These are phyloP conservation scores for Verticillium zaregamsianum DNA, from an alignment of 2,329 filamentous ascomycete species.

Conservation along the genomic window DNA sequence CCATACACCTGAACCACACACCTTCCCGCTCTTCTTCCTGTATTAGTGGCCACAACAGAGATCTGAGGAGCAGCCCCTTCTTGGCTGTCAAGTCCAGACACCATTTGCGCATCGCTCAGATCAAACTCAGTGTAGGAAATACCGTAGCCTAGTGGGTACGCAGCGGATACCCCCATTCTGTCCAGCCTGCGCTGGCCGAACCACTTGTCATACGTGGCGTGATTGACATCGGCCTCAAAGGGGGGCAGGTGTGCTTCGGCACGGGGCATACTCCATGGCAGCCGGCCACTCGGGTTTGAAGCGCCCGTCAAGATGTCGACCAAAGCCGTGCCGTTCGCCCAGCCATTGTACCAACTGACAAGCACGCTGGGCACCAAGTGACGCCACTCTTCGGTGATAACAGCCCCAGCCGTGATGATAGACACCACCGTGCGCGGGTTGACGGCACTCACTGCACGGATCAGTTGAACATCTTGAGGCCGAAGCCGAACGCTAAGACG, in stretches of 20 bases:
- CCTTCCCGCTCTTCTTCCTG: too few species aligned
- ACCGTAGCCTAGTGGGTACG: conserved; percentile 16
- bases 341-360: conserved; percentile 14
- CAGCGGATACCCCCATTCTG: conserved; percentile 6
- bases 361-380: conserved; percentile 6
- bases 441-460: conserved; percentile 6
- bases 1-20: not conserved
- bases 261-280: conserved; percentile 14
- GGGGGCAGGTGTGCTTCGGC: conserved; percentile 11
- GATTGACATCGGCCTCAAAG: conserved; percentile 10
- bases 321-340: conserved; percentile 13
- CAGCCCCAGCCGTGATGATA: conserved; percentile 14
- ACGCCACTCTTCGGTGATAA: conserved; percentile 16
- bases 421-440: conserved; percentile 10
- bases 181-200: conserved; percentile 16
- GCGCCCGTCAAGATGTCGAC: conserved; percentile 12
- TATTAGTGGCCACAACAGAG: not conserved
- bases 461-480: conserved; percentile 12
- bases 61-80: too few species aligned
- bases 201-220: conserved; percentile 15
- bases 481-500: conserved; percentile 9
- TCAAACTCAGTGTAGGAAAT: conserved; percentile 13
- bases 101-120: too few species aligned
- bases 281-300: conserved; percentile 5
- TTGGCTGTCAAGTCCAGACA: too few species aligned